Evolutionary conservation across 2,329 filamentous ascomycete species (phyloP), one percentile per base, ranked within the genome.

Genomic region (Cordyceps militaris): DNA sequence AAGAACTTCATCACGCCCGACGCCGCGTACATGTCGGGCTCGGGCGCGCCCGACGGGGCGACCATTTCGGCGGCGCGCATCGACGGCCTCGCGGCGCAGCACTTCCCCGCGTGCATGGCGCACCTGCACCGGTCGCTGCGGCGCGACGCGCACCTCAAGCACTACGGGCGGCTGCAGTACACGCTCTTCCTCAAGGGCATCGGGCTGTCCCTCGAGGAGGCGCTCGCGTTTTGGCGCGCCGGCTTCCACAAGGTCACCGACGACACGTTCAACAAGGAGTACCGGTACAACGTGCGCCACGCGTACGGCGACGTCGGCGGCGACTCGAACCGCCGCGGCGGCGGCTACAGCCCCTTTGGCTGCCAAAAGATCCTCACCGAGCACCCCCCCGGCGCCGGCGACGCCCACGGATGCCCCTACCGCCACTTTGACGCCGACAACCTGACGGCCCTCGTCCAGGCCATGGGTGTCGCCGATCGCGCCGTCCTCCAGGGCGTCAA

Each of bases 251-350:
- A 91, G 63, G 84, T 95, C 62, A 92, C 89, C 0, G 94, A 97
- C 67, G 93, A 97, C 66, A 87, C 87, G 36, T 99, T 97, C 80
- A 95, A 95, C 74, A 97, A 97, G 69, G 91, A 97, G 69, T 97
- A 99, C 75, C 83, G 89, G 46, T 99, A 99, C 80, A 97, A 99
- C 70, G 84, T 97, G 59, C 88, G 92, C n/a, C 93, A 99, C 79
- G 73, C 80, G 0, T 99, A 97, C 70, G 94, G 94, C 63, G 93
- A 97, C 66, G 94, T 97, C 0, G 94, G 94, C 56, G 93, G 93
- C 59, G 93, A 97, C 72, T 80, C 85, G 21, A 97, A 96, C 69
- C 83, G 93, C 32, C 84, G 93, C 56, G 88, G 91, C 43, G 83
- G 88, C 56, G 93, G 93, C 21, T 97, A 97, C 70, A 89, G 88